These are phyloP conservation scores for Ambrosiella cleistominuta DNA, from an alignment of 2,329 filamentous ascomycete species.

Conservation along the genomic window DNA sequence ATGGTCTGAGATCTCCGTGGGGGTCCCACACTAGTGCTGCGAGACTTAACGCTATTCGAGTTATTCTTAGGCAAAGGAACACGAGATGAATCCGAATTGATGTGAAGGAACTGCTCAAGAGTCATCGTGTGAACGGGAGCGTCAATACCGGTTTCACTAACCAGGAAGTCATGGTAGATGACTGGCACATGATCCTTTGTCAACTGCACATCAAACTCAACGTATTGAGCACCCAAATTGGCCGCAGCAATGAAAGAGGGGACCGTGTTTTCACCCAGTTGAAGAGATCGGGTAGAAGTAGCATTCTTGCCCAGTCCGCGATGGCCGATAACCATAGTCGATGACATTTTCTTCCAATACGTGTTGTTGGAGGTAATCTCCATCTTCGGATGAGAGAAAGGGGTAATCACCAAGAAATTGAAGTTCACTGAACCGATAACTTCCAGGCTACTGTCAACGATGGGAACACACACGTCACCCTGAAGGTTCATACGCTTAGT, in stretches of 20 bases:
- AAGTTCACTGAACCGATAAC: constrained; percentile 93
- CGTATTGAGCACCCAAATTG: constrained; percentile 66
- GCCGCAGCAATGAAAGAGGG: constrained; percentile 92
- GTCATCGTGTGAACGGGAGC: constrained; percentile 91
- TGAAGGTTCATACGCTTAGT: constrained; percentile 80
- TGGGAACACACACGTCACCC: constrained; percentile 80
- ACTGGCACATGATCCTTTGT: constrained; percentile 98
- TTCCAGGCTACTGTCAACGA: constrained; percentile 68
- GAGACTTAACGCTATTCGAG: constrained; percentile 11
- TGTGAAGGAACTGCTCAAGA: constrained; percentile 84
- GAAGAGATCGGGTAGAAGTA: constrained; percentile 64
- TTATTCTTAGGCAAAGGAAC: constrained; percentile 2
- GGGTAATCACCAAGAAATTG: constrained; percentile 88
- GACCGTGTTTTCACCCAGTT: constrained; percentile 90
- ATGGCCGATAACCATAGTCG: constrained; percentile 64
- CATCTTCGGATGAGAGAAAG: constrained; percentile 88
- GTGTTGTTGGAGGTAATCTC: constrained; percentile 77
- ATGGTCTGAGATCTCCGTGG: constrained; percentile 35
- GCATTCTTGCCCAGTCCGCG: constrained; percentile 80
- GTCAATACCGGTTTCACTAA: constrained; percentile 94
- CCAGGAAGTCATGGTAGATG: constrained; percentile 95
- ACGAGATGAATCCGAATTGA: constrained; percentile 38
- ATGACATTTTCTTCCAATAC: constrained; percentile 86
- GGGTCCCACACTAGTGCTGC: constrained; percentile 25
- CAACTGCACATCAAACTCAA: constrained; percentile 76